A percentile compares a stretch with the other conserved stretches of the same genome.
Conservation (phyloP, 2,329 filamentous ascomycete genomes). For the Lachnellula occidentalis region DNA sequence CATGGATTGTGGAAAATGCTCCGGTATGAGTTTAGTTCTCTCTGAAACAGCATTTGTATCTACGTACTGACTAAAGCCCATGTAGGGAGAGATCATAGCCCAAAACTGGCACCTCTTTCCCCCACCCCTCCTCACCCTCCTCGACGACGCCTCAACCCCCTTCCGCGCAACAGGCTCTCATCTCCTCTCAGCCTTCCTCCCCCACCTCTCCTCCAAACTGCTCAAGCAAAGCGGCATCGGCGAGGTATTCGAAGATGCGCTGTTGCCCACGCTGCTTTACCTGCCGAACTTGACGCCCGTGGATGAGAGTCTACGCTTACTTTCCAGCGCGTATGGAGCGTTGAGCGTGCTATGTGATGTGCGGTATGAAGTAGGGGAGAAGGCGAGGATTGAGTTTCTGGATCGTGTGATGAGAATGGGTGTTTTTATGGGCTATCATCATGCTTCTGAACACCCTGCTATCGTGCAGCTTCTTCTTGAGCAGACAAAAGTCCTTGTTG, state of each 20-base stretch:
- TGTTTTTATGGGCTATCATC: constrained; percentile 48
- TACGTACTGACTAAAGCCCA: neutral
- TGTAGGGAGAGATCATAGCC: constrained; percentile 40
- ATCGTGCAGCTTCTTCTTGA: constrained; percentile 53
- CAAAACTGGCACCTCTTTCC: constrained; percentile 62
- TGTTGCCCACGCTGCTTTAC: constrained; percentile 68
- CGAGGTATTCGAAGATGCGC: constrained; percentile 61
- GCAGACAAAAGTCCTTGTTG: constrained; percentile 45
- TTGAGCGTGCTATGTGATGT: constrained; percentile 50
- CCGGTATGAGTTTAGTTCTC: constrained; percentile 38
- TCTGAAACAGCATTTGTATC: no score
- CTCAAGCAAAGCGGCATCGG: constrained; percentile 60
- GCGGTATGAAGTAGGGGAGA: constrained; percentile 11
- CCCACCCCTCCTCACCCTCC: constrained; percentile 63
- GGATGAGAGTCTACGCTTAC: constrained; percentile 58
- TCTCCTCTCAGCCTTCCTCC: constrained; percentile 50
- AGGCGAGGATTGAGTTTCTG: constrained; percentile 38
- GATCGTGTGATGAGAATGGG: constrained; percentile 52
- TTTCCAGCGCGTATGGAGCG: constrained; percentile 60
- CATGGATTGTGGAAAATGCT: constrained; percentile 53
- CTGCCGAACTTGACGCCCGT: constrained; percentile 74
- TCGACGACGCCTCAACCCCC: constrained; percentile 54
- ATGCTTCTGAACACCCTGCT: constrained; percentile 52
- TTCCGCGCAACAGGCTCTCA: constrained; percentile 52
- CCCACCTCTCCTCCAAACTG: constrained; percentile 45